Evolutionary conservation across 2,329 filamentous ascomycete species (phyloP).

Genomic region (Pezicula carpinea): DNA sequence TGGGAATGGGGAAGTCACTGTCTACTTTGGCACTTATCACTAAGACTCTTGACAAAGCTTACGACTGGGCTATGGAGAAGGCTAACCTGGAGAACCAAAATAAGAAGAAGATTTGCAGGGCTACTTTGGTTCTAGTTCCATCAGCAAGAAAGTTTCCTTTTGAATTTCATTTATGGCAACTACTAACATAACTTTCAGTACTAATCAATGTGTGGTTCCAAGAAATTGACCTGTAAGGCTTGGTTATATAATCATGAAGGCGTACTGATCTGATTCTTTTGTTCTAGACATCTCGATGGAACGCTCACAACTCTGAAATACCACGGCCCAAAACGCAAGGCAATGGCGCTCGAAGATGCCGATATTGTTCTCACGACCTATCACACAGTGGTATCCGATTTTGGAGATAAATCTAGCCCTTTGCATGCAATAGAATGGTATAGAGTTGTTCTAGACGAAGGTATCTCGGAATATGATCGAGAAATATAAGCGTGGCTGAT

Average conservation of each 20-base stretch:
- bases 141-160: constrained; percentile 33
- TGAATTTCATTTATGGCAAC: no score
- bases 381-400: constrained; percentile 37
- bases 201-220: constrained; percentile 36
- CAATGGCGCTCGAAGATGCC: constrained; percentile 24
- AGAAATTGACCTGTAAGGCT: constrained; percentile 33
- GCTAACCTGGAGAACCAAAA: not conserved
- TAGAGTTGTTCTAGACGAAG: constrained; percentile 40
- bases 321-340: constrained; percentile 30
- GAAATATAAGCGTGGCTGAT: constrained; percentile 5
- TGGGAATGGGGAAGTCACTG: constrained; percentile 52
- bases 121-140: constrained; percentile 40
- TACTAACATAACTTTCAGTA: constrained; percentile 24
- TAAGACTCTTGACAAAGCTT: constrained; percentile 33
- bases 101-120: constrained; percentile 20
- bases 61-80: constrained; percentile 5
- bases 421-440: constrained; percentile 37
- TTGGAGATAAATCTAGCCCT: constrained; percentile 12
- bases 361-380: constrained; percentile 45
- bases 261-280: constrained; percentile 1
- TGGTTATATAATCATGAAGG: not conserved
- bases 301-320: constrained; percentile 25
- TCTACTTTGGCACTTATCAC: constrained; percentile 41
- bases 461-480: constrained; percentile 19
- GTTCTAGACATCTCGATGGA: constrained; percentile 28